Conservation (phyloP, 106 monocot species). For the Dioscorea zingiberensis region DNA sequence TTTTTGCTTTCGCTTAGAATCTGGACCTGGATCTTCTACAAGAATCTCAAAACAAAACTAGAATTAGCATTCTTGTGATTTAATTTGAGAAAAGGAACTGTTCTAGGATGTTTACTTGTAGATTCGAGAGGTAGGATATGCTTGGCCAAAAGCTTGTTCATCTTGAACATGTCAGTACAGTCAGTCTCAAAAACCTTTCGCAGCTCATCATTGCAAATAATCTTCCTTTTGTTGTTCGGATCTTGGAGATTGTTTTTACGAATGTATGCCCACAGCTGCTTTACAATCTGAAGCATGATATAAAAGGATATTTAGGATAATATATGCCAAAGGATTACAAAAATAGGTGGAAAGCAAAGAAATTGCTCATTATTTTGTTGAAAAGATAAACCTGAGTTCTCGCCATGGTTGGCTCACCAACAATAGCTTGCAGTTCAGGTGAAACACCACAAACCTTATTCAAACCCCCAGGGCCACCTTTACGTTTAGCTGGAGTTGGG, state of each 20-base stretch:
- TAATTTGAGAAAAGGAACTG: no score
- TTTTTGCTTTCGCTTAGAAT: conserved; percentile 55
- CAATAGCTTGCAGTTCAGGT: conserved; percentile 81
- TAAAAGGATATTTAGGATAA: neutral
- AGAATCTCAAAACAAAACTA: neutral
- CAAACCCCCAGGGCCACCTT: conserved; percentile 86
- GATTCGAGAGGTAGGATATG: conserved; percentile 70
- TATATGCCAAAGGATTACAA: neutral
- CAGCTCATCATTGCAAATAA: conserved; percentile 87
- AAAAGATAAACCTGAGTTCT: conserved; percentile 70
- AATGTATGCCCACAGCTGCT: conserved; percentile 93
- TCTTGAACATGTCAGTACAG: conserved; percentile 96
- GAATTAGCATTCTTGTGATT: no score
- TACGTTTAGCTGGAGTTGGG: conserved; percentile 51
- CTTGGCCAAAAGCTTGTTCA: conserved; percentile 91
- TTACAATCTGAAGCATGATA: conserved; percentile 68
- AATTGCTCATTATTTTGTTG: neutral
- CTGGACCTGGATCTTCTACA: conserved; percentile 52
- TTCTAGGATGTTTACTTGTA: conserved; percentile 32
- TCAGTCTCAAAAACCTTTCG: conserved; percentile 93
- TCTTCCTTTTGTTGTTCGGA: conserved; percentile 91
- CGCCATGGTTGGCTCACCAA: conserved; percentile 90
- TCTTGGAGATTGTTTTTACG: conserved; percentile 91
- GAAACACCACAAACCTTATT: conserved; percentile 94
- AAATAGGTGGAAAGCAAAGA: neutral